Conservation (phyloP, 176 grass and related monocot species). For the Hordeum vulgare region MorexV3_pseudomolecules_assembly NC_058524.1:597042404-597042903, state of each 20-base stretch:
- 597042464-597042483: conserved; percentile 53
- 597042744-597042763: conserved; percentile 35
- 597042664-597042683: not conserved
- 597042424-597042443: conserved; percentile 33
- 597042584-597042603: not conserved
- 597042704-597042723: conserved; percentile 32
- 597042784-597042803: conserved; percentile 32
- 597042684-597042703: conserved; percentile 61
- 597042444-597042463: conserved; percentile 19
- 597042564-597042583: conserved; percentile 13
- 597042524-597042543: conserved; percentile 61
- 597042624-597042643: not conserved
- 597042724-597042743: conserved; percentile 72
- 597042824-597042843: not conserved
- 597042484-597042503: conserved; percentile 38
- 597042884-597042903: not conserved
- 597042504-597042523: conserved; percentile 51
- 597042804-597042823: conserved; percentile 60
- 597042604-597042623: not conserved
- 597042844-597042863: not conserved
- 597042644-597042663: not conserved
- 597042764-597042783: conserved; percentile 40
- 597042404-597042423: not conserved
- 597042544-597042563: conserved; percentile 60
- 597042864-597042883: not conserved